Evolutionary conservation across 1,139 yeast species (phyloP), one percentile per base, ranked within the genome.

Genomic region (Geotrichum carabidarum): DNA sequence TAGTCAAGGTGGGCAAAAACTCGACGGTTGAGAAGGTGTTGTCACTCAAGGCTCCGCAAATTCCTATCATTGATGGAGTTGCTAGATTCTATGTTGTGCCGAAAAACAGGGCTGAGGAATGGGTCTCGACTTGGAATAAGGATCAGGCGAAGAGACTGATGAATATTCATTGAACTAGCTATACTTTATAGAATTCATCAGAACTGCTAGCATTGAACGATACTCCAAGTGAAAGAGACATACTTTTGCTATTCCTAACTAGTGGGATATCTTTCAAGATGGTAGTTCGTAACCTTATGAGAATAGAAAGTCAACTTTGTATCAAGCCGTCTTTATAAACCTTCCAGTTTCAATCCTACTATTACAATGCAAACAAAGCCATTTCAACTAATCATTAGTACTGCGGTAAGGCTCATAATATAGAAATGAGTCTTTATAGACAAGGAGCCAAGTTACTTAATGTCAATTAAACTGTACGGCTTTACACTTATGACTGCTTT

Each of bases 1-100:
- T 93, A 57, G 83, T 91, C 43, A 89, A 88, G 69, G 81, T 87
- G 1, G 96, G 96, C 42, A 86, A 84, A 68, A 88, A 86, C 62
- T 79, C 83, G 30, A 75, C 87, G 1, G 69, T 91, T 31, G 80
- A 81, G 60, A 78, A 80, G 56, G 85, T 85, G 0, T 74, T 90
- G 59, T 78, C 81, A 72, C 78, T 81, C 54, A 81, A 79, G 44
- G 70, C 72, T 9, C 88, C 95, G 8, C 77, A 75, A 43, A 81
- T 88, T 6, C 96, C 96, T 1, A 71, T 91, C 44, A 83, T 91
- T 59, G 97, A 91, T 65, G 79, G 81, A 57, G 78, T 87, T 40
- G 76, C 89, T 56, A 77, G 90, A 60, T 69, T 93, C 36, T 90
- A 84, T 63, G 80, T 88, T 17, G 91, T 91, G 15, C 96, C 98